These are phyloP conservation scores for Fomitopsis betulina DNA, from an alignment of 1,284 basidiomycete species.

Conservation along the genomic window DNA sequence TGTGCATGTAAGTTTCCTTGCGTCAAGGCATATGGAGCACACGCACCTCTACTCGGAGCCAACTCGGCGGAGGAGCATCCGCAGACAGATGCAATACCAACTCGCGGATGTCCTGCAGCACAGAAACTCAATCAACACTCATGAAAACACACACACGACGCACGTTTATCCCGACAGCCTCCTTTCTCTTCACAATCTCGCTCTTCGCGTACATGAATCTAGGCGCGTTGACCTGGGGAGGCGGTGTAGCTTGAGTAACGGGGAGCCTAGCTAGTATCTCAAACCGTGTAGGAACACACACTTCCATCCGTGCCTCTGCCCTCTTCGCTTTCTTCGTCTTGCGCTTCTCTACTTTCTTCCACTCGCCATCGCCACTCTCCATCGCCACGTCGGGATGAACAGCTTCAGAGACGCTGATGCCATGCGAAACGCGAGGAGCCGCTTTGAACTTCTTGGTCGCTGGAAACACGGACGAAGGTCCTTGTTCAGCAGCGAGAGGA, in stretches of 20 bases:
- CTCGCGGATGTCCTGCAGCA: constrained; percentile 80
- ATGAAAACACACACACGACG: constrained; percentile 18
- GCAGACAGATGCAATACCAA: constrained; percentile 78
- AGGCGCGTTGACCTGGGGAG: constrained; percentile 51
- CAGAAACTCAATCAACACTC: background rate
- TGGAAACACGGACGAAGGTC: constrained; percentile 16
- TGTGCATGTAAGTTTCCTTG: background rate
- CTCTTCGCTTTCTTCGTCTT: constrained; percentile 69
- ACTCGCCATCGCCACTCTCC: constrained; percentile 28
- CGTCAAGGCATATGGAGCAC: background rate
- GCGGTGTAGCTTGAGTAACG: constrained; percentile 6
- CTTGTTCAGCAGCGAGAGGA: constrained; percentile 12
- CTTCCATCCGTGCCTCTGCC: constrained; percentile 50
- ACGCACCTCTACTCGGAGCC: constrained; percentile 78
- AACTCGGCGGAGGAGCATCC: constrained; percentile 76
- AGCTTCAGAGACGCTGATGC: constrained; percentile 9
- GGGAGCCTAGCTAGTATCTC: background rate
- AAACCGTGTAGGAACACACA: constrained; percentile 35
- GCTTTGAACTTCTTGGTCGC: constrained; percentile 31
- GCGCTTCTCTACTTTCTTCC: constrained; percentile 74
- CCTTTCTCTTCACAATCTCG: constrained; percentile 68
- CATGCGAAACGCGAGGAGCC: constrained; percentile 16
- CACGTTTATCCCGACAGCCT: constrained; percentile 75
- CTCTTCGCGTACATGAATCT: constrained; percentile 75
- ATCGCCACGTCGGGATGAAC: constrained; percentile 5